Evolutionary conservation across 257 asterid genomes (phyloP).

Genomic region (Forsythia suspensa): DNA sequence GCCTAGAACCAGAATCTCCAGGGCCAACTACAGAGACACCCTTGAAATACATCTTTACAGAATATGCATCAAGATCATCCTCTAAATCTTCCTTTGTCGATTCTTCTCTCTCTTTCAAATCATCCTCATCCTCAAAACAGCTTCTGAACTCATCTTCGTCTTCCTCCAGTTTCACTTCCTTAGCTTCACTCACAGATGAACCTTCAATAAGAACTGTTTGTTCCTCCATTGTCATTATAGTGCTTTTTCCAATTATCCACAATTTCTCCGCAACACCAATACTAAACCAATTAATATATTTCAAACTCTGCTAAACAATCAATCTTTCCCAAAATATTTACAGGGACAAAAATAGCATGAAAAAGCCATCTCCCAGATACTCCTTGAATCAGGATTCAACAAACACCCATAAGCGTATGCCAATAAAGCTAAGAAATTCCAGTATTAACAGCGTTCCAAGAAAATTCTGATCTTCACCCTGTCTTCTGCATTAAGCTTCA

Average conservation of each 20-base stretch:
- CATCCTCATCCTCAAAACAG: conserved; percentile 81
- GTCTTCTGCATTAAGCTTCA: conserved; percentile 42
- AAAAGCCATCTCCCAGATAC: no score
- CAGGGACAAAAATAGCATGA: background rate
- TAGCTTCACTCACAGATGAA: conserved; percentile 26
- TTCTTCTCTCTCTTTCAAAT: conserved; percentile 43
- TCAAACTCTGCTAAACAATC: background rate
- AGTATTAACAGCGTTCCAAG: background rate
- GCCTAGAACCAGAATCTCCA: conserved; percentile 62
- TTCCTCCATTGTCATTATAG: conserved; percentile 34
- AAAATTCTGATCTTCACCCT: background rate
- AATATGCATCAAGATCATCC: conserved; percentile 44
- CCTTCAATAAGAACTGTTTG: conserved; percentile 22
- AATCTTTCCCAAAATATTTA: background rate
- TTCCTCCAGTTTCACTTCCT: conserved; percentile 44
- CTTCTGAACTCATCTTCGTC: conserved; percentile 80
- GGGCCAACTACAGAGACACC: conserved; percentile 72
- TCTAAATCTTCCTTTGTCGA: conserved; percentile 19
- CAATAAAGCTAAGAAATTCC: background rate
- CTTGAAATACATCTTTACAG: conserved; percentile 67
- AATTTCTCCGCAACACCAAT: conserved; percentile 10
- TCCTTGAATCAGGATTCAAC: conserved; percentile 15
- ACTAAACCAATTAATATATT: background rate
- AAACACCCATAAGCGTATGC: background rate
- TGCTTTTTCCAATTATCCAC: conserved; percentile 14